Conservation (phyloP, 129 eudicot genomes). For the Logfia minima region DNA sequence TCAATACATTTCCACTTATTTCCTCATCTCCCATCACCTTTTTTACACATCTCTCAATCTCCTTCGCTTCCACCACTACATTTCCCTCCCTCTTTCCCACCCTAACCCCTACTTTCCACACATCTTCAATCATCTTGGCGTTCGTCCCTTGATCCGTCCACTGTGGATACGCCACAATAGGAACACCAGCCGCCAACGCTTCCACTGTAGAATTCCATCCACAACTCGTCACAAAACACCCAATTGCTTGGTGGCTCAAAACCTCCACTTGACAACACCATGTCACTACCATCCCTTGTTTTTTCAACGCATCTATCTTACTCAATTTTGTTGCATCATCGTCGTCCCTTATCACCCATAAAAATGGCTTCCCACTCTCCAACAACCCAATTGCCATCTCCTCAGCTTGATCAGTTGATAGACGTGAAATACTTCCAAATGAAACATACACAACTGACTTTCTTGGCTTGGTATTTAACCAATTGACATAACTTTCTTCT, state of each 20-base stretch:
- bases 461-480: constrained; percentile 49
- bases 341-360: constrained; percentile 50
- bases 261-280: constrained; percentile 62
- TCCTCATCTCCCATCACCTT: constrained; percentile 51
- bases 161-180: constrained; percentile 57
- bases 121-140: constrained; percentile 53
- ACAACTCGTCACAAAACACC: constrained; percentile 59
- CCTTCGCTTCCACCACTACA: constrained; percentile 53
- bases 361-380: constrained; percentile 31
- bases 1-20: constrained; percentile 34
- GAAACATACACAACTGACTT: constrained; percentile 52
- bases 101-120: constrained; percentile 55
- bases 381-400: constrained; percentile 49
- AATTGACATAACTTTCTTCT: constrained; percentile 4
- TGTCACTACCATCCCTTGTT: constrained; percentile 42
- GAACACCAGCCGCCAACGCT: constrained; percentile 58
- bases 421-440: constrained; percentile 52
- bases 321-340: constrained; percentile 35
- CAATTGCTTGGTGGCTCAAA: constrained; percentile 41
- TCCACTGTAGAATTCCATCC: constrained; percentile 72
- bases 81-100: constrained; percentile 37
- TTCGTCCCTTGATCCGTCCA: constrained; percentile 61
- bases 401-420: constrained; percentile 43
- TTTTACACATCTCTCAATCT: constrained; percentile 48
- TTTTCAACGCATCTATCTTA: background rate